These are phyloP conservation scores for Lachnellula occidentalis DNA, from an alignment of 2,329 filamentous ascomycete species.

Conservation along the genomic window DNA sequence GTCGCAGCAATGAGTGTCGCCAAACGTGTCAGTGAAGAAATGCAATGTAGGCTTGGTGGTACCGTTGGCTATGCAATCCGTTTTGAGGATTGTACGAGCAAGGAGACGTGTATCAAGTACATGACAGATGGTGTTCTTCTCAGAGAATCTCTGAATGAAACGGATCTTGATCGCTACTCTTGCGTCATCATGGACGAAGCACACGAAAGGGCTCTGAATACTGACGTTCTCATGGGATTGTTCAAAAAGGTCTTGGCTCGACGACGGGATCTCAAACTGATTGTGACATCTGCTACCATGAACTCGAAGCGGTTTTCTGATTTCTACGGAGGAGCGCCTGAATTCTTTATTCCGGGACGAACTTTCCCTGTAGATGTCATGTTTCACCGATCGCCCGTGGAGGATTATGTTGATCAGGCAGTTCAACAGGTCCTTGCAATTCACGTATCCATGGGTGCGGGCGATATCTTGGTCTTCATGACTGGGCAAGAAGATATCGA, in stretches of 20 bases:
- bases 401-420: conserved; percentile 95
- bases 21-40: conserved; percentile 96
- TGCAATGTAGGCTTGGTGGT: conserved; percentile 86
- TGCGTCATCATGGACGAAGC: conserved; percentile 99
- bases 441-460: conserved; percentile 86
- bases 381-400: conserved; percentile 89
- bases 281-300: conserved; percentile 98
- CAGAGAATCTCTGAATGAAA: conserved; percentile 86
- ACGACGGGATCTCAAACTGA: conserved; percentile 86
- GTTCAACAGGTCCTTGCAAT: conserved; percentile 95
- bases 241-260: conserved; percentile 95
- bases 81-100: conserved; percentile 96
- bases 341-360: conserved; percentile 91
- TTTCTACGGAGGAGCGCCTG: conserved; percentile 92
- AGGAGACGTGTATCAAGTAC: conserved; percentile 94
- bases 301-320: conserved; percentile 93
- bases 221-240: conserved; percentile 92
- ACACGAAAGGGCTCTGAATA: conserved; percentile 93
- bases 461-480: conserved; percentile 98
- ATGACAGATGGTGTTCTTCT: conserved; percentile 97
- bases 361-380: conserved; percentile 97
- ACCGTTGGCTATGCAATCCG: conserved; percentile 95
- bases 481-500: conserved; percentile 99
- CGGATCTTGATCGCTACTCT: conserved; percentile 90
- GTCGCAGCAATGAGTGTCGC: conserved; percentile 99